These are phyloP conservation scores for Mortierella polycephala DNA, from an alignment of 371 early-diverging fungal genomes.

Conservation along the genomic window DNA sequence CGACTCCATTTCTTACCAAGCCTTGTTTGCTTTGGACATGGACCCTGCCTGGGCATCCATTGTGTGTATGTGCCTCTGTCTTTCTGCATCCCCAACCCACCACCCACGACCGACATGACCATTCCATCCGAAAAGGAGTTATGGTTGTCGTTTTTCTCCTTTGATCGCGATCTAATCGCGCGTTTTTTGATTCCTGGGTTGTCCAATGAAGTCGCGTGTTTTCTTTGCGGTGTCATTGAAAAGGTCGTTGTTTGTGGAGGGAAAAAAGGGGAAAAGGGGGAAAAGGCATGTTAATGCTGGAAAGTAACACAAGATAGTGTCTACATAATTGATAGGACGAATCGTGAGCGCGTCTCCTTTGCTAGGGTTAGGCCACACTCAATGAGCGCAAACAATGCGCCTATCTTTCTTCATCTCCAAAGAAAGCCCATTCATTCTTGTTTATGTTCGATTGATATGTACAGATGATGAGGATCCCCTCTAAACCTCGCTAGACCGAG, in stretches of 20 bases:
- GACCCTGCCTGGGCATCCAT: conserved; percentile 2
- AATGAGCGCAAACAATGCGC: too few species aligned
- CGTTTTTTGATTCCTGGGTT: not conserved
- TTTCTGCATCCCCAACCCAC: not conserved
- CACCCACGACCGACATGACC: not conserved
- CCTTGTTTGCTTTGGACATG: not conserved
- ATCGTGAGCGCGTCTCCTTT: too few species aligned
- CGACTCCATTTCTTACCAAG: too few species aligned
- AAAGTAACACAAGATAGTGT: too few species aligned
- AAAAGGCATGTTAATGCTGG: not conserved
- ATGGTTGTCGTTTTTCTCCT: too few species aligned
- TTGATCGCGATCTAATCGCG: conserved; percentile 1
- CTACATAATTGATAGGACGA: too few species aligned
- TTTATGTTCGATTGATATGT: too few species aligned
- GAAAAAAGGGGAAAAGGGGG: not conserved
- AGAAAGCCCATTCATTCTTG: too few species aligned
- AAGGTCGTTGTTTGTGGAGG: not conserved
- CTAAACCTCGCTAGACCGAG: too few species aligned
- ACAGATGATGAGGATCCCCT: too few species aligned
- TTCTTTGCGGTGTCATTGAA: not conserved
- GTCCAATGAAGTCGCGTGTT: not conserved
- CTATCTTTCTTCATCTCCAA: too few species aligned
- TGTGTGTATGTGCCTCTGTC: not conserved
- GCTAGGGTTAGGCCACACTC: too few species aligned
- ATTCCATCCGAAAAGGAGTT: not conserved